Evolutionary conservation across 2,329 filamentous ascomycete genomes (phyloP).

Genomic region (Setomelanomma holmii): DNA sequence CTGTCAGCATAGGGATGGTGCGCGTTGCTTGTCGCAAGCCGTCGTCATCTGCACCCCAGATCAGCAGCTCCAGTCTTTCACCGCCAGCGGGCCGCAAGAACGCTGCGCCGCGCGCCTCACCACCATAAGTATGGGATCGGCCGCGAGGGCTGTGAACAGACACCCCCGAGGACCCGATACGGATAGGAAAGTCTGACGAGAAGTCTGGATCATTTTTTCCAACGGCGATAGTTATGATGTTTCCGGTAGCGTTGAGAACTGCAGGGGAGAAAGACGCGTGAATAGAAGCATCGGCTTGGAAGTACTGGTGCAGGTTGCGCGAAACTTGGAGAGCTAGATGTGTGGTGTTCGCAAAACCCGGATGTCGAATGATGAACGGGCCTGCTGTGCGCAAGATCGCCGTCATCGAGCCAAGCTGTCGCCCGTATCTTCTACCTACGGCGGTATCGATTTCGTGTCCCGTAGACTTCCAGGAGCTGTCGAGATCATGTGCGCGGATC

Average conservation of each 20-base stretch:
- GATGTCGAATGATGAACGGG: conserved; percentile 53
- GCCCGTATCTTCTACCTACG: conserved; percentile 45
- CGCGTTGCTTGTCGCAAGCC: conserved; percentile 59
- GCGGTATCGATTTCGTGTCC: too few relatives aligned
- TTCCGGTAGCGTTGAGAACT: conserved; percentile 43
- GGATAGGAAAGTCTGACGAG: conserved; percentile 40
- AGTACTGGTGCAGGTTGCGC: conserved; percentile 66
- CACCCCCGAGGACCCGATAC: conserved; percentile 20
- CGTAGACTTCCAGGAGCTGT: conserved; percentile 9
- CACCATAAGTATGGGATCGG: conserved; percentile 29
- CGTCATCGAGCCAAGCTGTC: conserved; percentile 61
- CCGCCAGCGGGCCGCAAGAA: conserved; percentile 59
- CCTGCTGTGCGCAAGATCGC: conserved; percentile 60
- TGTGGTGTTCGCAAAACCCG: conserved; percentile 33
- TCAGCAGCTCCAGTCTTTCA: conserved; percentile 60
- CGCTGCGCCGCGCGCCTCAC: conserved; percentile 55
- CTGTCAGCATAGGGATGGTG: conserved; percentile 63
- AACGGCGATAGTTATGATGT: conserved; percentile 53
- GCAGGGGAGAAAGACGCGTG: conserved; percentile 6
- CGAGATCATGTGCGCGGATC: conserved; percentile 2
- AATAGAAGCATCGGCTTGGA: conserved; percentile 60
- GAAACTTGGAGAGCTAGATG: conserved; percentile 61
- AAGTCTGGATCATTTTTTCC: conserved; percentile 31
- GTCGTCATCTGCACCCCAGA: conserved; percentile 61
- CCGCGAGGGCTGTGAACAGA: conserved; percentile 32